Conservation (phyloP, 1,284 basidiomycete species). For the Papiliotrema nemorosa region DNA sequence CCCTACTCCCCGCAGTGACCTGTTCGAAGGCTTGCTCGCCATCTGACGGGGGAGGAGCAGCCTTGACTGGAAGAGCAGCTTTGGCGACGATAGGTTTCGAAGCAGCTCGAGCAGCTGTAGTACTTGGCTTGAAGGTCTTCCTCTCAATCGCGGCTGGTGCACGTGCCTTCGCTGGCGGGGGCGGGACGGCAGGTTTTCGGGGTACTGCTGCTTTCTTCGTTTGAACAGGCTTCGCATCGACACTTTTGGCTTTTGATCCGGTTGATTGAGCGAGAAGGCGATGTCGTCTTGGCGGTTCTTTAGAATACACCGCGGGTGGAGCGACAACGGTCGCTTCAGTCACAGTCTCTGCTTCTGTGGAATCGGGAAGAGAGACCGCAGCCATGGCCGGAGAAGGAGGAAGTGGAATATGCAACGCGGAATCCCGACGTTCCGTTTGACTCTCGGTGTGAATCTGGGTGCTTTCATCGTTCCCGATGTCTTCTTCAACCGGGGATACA, state of each 20-base stretch:
- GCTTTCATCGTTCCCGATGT: background rate
- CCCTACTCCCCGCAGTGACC: no score
- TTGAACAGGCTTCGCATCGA: background rate
- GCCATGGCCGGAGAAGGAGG: background rate
- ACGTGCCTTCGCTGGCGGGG: background rate
- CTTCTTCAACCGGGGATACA: background rate
- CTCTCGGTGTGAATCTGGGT: background rate
- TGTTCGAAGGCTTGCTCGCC: no score
- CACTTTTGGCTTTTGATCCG: background rate
- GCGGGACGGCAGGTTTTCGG: background rate
- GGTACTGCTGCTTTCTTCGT: background rate
- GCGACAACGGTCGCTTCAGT: background rate
- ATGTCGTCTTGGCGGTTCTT: background rate
- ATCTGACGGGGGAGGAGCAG: background rate
- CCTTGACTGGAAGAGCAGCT: background rate
- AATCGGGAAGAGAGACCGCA: background rate
- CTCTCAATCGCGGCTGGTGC: background rate
- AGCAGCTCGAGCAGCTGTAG: background rate
- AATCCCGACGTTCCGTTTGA: background rate
- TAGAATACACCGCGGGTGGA: background rate
- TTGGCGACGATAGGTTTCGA: background rate
- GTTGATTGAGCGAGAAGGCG: background rate
- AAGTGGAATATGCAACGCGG: background rate
- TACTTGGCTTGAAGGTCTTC: conserved; percentile 4
- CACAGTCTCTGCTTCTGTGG: no score